Base-by-base conservation (phyloP, 805 yeast genomes). In the Suhomyces xylopsoci region DNA sequence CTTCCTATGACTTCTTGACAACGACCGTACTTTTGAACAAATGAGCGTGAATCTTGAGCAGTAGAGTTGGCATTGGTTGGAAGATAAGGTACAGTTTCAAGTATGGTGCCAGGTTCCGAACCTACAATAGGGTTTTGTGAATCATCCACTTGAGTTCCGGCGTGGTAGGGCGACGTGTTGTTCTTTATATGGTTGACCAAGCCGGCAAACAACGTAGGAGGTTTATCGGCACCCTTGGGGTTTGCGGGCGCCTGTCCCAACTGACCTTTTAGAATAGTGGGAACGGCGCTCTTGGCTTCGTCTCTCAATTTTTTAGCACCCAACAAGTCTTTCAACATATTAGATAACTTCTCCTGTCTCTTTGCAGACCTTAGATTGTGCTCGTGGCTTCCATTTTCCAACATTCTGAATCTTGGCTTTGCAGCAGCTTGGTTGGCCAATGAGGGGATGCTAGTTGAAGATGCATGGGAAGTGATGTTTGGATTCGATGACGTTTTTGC, bases 1-100 rank as follows among this genome's bases (percentile, higher is more conserved):
- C 88, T 81, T 24, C 99, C 99, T 57, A 94, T 82, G 47, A 92
- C 89, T 67, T 93, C 98, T 69, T 90, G 97, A 67, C 98, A 93
- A 49, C 88, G 81, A 43, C 99, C 99, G 67, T 93, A 93, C 66
- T 92, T 88, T 60, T 91, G 92, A 7, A 84, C 87, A 67, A 93
- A 87, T 8, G 92, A 82, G 47, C 83, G 63, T 34, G 73, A 63
- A 61, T 77, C 82, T 51, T 49, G 48, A 51, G 42, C 46, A 14
- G 26, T n/a, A n/a, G 38, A 32, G 25, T 38, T 15, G 24, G 42
- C 22, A 36, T 12, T 22, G 9, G 45, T 15, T n/a, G 50, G 40
- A n/a, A 20, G n/a, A 34, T 25, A 48, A 7, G 48, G 26, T 26
- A 22, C 36, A 5, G 36, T n/a, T 1, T 28, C 24, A 5, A 34